Evolutionary conservation across 192 early-diverging fungal genomes (phyloP).

Genomic region (Mortierella antarctica): DNA sequence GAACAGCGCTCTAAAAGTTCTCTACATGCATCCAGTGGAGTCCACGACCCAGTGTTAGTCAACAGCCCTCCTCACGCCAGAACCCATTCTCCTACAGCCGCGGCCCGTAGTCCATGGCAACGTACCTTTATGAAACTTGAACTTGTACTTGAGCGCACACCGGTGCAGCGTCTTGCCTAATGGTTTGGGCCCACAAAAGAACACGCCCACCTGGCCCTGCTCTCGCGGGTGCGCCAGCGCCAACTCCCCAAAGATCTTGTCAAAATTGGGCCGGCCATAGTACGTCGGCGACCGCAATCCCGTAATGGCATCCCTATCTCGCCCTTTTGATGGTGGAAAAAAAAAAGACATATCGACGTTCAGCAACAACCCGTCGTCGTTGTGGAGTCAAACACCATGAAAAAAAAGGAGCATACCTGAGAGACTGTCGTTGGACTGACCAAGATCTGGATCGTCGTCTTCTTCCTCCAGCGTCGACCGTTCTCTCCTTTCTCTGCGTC

Average conservation of each 20-base stretch:
- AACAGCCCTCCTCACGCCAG: too few species aligned
- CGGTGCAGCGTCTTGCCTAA: slow-evolving; percentile 71
- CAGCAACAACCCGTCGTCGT: too few species aligned
- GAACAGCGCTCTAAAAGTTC: too few species aligned
- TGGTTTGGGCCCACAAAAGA: slow-evolving; percentile 87
- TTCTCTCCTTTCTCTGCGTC: background rate
- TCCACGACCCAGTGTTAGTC: too few species aligned
- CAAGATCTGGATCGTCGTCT: too few species aligned
- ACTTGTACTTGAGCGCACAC: slow-evolving; percentile 44
- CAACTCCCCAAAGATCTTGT: slow-evolving; percentile 76
- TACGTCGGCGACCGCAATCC: slow-evolving; percentile 79
- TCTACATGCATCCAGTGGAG: too few species aligned
- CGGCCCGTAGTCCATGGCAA: too few species aligned
- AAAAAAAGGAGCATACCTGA: too few species aligned
- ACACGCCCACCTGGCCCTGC: slow-evolving; percentile 83
- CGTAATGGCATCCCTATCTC: slow-evolving; percentile 70
- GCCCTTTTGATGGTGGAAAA: background rate
- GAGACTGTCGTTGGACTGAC: too few species aligned
- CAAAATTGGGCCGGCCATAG: slow-evolving; percentile 85
- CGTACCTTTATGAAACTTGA: slow-evolving; percentile 52
- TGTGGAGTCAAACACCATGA: too few species aligned
- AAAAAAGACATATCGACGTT: background rate
- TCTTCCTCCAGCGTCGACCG: background rate
- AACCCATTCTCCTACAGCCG: too few species aligned
- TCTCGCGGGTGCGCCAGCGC: slow-evolving; percentile 69